Base-by-base conservation (phyloP, 2,329 filamentous ascomycete genomes). In the Ascocoryne sarcoides region DNA sequence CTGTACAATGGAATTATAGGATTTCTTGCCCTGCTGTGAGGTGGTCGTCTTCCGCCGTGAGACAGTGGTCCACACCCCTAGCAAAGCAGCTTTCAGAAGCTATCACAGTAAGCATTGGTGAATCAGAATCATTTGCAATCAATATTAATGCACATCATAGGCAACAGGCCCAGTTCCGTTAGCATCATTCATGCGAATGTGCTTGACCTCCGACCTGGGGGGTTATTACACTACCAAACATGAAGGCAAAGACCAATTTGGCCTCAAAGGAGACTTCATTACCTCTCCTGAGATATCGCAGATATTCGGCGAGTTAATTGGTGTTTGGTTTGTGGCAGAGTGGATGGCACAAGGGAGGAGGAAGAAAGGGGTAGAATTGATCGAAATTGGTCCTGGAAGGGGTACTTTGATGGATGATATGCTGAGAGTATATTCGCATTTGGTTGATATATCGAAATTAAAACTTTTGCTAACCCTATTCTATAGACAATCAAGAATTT, bases 331-430 rank as follows among this genome's bases (percentile, higher is more conserved):
- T 46, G 82, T 96, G 37, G 81, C 90, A 31, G 92, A 98, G 69
- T 98, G 92, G 90, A 84, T 96, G 61, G 82, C 84, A 30, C 92
- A 98, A 61, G 89, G 88, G 12, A 73, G 72, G 45, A 83, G 76
- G 40, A 76, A 67, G 45, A 69, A 73, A 20, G 86, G 85, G 18
- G 79, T 95, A 12, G 83, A 95, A 60, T 69, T 98, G 49, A 87
- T 98, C 57, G 92, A 98, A 63, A 79, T 96, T 51, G 92, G 92
- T 0, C 92, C 92, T 3, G 92, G 92, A 10, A 79, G 90, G 60
- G 92, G 92, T 10, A 98, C 92, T 10, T 67, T 98, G 54, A 98
- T 98, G 90, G 86, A 90, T 64, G 92, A 98, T 67, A 84, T 96
- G 65, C 65, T 98, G 51, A 74, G 92, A 54, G 87, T 92, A 10